phyloP scores from a whole-genome alignment of 164 flowering plant species.

The Platanus orientalis region DNA sequence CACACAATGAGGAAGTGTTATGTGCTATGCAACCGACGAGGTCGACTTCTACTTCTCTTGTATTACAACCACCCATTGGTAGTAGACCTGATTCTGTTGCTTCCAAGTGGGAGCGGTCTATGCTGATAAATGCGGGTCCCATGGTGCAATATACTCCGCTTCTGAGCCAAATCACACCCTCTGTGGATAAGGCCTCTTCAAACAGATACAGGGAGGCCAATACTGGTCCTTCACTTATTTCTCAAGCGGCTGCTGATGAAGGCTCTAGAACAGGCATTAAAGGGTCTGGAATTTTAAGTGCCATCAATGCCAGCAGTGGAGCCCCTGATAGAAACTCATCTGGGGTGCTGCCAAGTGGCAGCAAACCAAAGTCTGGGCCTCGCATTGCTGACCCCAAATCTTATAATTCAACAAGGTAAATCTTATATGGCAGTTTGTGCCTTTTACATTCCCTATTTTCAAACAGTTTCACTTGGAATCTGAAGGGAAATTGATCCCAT shows the following conservation, averaged over 20 bases:
- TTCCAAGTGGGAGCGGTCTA: constrained; percentile 56
- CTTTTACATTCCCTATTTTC: neutral
- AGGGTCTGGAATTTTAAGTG: constrained; percentile 64
- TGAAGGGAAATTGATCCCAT: neutral
- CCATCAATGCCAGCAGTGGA: constrained; percentile 32
- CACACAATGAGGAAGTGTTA: constrained; percentile 46
- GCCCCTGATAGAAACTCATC: constrained; percentile 39
- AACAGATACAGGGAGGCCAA: constrained; percentile 47
- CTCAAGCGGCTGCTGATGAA: constrained; percentile 89
- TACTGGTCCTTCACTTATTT: constrained; percentile 49
- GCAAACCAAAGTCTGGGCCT: constrained; percentile 37
- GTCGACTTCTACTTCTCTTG: constrained; percentile 38
- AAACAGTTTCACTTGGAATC: neutral
- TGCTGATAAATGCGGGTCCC: constrained; percentile 34
- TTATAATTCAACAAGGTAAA: constrained; percentile 41
- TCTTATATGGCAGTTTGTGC: neutral
- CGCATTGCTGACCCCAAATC: constrained; percentile 44
- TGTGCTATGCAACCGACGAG: constrained; percentile 45
- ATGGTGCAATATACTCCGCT: constrained; percentile 40
- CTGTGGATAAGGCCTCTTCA: constrained; percentile 42
- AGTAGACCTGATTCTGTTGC: constrained; percentile 38
- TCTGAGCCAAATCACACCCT: constrained; percentile 41
- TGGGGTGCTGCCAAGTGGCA: constrained; percentile 27
- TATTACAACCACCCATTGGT: constrained; percentile 38
- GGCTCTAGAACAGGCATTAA: constrained; percentile 96